These are phyloP conservation scores for Scheffersomyces ergatensis DNA, from an alignment of 805 yeast species.

Conservation along the genomic window DNA sequence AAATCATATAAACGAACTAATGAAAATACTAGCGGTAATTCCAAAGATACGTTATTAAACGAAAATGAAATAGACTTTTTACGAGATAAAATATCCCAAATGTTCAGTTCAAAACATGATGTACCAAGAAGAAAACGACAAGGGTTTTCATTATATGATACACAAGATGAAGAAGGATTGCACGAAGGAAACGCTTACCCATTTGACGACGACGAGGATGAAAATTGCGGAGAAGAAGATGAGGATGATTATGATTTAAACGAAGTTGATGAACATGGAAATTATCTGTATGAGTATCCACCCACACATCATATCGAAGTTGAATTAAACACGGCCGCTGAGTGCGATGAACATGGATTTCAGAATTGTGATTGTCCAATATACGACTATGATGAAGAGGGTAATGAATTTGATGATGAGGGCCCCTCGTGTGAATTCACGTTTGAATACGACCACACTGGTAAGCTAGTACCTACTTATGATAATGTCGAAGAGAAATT, in stretches of 20 bases:
- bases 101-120: slow-evolving; percentile 12
- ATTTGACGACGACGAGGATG: slow-evolving; percentile 8
- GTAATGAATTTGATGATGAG: slow-evolving; percentile 15
- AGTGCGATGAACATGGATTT: slow-evolving; percentile 26
- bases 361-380: slow-evolving; percentile 25
- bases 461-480: slow-evolving; percentile 39
- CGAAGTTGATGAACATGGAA: slow-evolving; percentile 26
- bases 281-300: slow-evolving; percentile 26
- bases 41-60: slow-evolving; percentile 12
- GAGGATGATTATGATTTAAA: slow-evolving; percentile 40
- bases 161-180: slow-evolving; percentile 38
- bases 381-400: slow-evolving; percentile 10
- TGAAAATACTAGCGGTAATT: neutral
- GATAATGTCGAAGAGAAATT: slow-evolving; percentile 37
- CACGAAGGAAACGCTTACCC: slow-evolving; percentile 29
- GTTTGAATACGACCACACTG: slow-evolving; percentile 41
- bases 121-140: slow-evolving; percentile 2
- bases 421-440: slow-evolving; percentile 46
- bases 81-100: slow-evolving; percentile 21
- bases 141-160: slow-evolving; percentile 34
- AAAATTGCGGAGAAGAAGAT: slow-evolving; percentile 12
- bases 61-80: slow-evolving; percentile 27
- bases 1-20: neutral
- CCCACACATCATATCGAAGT: slow-evolving; percentile 41
- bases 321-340: slow-evolving; percentile 35